Base-by-base conservation (phyloP, 345 rosid species). In the Eucalyptus guilfoylei region DNA sequence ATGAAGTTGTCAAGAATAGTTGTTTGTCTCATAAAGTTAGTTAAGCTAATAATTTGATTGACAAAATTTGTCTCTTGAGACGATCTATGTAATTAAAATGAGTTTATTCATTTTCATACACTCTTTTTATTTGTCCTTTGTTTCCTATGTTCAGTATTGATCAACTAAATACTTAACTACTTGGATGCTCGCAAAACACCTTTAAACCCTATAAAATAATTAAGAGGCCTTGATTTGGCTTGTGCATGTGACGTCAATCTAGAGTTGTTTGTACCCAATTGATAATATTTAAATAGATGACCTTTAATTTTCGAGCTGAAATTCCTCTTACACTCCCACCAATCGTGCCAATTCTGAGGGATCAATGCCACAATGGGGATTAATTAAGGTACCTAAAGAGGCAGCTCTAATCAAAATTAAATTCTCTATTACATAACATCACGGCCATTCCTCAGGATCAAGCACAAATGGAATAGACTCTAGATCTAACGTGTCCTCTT, bases 401-500 rank as follows among this genome's bases (percentile, higher is more conserved):
- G 42, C 80, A 69, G 80, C 26, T 34, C 80, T 69, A 21, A 67
- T 47, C 19, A 69, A 64, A 24, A 88, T n/a, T 9, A 42, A 4
- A 64, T 49, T 47, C 50, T 34, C 37, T 49, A 67, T 30, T 87
- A 64, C 42, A 42, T 16, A 23, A 60, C 24, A 62, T 90, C 81
- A 92, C 11, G 91, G 87, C 94, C 93, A 93, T 23, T 92, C 93
- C 16, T 89, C 92, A 12, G 90, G 28, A 24, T 94, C 91, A 30
- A 94, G 92, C 87, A 94, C 86, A 54, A 83, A 91, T 14, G 94
- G 89, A 64, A 91, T 60, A 34, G 94, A 90, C 2, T 92, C 95
- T 8, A 95, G 34, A 87, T 93, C 93, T 45, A 91, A 76, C 32
- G 58, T 86, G 30, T 85, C 90, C 55, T 90, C 93, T 24, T 87